Evolutionary conservation across 2,329 filamentous ascomycete genomes (phyloP).

Genomic region (Curvularia eragrostidis): DNA sequence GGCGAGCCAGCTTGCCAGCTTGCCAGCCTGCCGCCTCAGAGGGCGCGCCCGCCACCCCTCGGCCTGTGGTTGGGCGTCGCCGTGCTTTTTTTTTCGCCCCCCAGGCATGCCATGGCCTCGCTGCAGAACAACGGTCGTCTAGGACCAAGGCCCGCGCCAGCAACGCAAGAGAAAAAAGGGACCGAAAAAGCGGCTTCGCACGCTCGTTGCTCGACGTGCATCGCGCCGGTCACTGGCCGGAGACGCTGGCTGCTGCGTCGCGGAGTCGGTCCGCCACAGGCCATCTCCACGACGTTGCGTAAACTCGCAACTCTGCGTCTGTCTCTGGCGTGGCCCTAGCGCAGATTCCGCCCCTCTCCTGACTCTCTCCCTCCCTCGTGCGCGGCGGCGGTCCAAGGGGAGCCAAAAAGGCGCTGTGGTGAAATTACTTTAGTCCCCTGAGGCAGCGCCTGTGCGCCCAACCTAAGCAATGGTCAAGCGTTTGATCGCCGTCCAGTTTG

Average conservation of each 20-base stretch:
- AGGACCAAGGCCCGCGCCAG: constrained; percentile 7
- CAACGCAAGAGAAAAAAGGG: constrained; percentile 10
- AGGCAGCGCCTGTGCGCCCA: constrained; percentile 34
- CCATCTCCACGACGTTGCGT: constrained; percentile 35
- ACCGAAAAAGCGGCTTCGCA: constrained; percentile 22
- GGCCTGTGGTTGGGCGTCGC: background rate
- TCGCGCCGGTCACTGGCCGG: constrained; percentile 28
- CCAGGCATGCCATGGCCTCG: background rate
- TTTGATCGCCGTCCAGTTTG: constrained; percentile 50
- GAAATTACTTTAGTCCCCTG: constrained; percentile 48
- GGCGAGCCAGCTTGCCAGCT: background rate
- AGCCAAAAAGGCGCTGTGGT: constrained; percentile 17
- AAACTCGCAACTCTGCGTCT: constrained; percentile 21
- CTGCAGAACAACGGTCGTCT: constrained; percentile 18
- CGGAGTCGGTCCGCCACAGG: constrained; percentile 31
- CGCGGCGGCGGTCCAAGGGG: constrained; percentile 23
- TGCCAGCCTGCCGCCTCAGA: too few species aligned
- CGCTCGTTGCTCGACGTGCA: constrained; percentile 14
- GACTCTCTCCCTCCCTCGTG: constrained; percentile 23
- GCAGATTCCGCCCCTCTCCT: constrained; percentile 28
- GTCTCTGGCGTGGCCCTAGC: constrained; percentile 23
- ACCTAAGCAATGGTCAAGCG: constrained; percentile 47
- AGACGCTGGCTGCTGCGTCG: constrained; percentile 17
- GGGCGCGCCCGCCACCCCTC: background rate
- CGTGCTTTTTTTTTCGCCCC: constrained; percentile 7